phyloP scores from a whole-genome alignment of 139 green algal species.

The Choricystis sp. region DNA sequence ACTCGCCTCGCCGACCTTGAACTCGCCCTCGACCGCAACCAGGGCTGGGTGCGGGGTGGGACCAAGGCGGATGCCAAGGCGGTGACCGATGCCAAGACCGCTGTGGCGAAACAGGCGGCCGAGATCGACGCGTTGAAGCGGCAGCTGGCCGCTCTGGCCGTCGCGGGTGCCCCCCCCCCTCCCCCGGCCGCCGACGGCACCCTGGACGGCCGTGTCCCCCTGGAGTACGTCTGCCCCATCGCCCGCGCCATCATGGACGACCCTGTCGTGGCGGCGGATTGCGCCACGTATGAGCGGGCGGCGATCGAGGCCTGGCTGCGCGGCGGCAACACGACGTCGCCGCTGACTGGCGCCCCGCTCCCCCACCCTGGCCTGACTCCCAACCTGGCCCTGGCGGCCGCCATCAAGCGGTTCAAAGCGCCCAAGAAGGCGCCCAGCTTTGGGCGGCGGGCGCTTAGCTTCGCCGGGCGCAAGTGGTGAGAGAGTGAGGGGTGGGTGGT shows the following conservation, averaged over 20 bases:
- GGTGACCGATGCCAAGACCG: not conserved
- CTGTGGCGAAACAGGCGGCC: not conserved
- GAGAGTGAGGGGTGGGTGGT: too few relatives aligned
- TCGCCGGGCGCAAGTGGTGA: too few relatives aligned
- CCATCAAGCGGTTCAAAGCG: not conserved
- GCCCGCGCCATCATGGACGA: conserved; percentile 42
- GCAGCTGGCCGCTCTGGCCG: not conserved
- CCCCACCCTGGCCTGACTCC: conserved; percentile 4
- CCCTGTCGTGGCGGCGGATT: conserved; percentile 49
- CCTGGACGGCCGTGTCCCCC: not conserved
- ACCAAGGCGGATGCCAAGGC: conserved; percentile 2
- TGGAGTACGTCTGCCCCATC: conserved; percentile 3
- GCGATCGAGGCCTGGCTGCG: conserved; percentile 24
- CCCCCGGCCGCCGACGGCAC: too few relatives aligned
- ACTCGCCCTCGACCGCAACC: conserved; percentile 5
- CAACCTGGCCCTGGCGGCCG: conserved; percentile 5
- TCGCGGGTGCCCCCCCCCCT: not conserved
- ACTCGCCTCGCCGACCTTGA: conserved; percentile 3
- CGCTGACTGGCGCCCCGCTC: conserved; percentile 4
- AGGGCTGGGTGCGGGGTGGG: conserved; percentile 6
- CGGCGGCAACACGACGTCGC: not conserved
- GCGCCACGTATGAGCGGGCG: conserved; percentile 53
- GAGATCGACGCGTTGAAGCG: not conserved
- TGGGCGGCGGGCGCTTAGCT: too few relatives aligned
- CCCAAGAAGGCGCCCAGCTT: too few relatives aligned